Evolutionary conservation across 805 yeast genomes (phyloP).

Genomic region (Spathaspora arborariae): DNA sequence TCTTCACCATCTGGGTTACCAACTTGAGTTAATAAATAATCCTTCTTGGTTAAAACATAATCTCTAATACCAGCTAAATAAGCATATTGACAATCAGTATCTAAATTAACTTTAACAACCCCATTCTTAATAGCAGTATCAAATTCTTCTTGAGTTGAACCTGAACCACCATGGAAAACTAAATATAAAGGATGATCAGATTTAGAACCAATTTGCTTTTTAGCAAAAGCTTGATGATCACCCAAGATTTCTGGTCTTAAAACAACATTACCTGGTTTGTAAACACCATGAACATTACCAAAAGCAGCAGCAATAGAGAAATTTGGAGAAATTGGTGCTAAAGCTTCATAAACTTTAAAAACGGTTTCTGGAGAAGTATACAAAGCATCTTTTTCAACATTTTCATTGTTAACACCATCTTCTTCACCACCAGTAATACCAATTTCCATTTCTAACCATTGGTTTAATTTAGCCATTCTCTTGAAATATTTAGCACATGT

Average conservation of each 20-base stretch:
- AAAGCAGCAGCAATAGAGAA: slow-evolving; percentile 99
- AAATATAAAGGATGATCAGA: slow-evolving; percentile 78
- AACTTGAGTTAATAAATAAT: slow-evolving; percentile 80
- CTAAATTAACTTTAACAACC: slow-evolving; percentile 98
- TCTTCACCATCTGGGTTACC: slow-evolving; percentile 99
- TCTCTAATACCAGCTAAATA: slow-evolving; percentile 97
- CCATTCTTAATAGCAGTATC: slow-evolving; percentile 88
- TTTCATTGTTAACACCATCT: slow-evolving; percentile 99
- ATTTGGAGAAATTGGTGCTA: slow-evolving; percentile 89
- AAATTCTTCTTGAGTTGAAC: slow-evolving; percentile 89
- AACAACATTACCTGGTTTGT: slow-evolving; percentile 98
- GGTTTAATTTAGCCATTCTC: slow-evolving; percentile 90
- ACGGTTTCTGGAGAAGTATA: slow-evolving; percentile 97
- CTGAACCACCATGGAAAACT: slow-evolving; percentile 99
- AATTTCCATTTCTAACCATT: slow-evolving; percentile 99
- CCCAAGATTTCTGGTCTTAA: slow-evolving; percentile 91
- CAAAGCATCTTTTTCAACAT: slow-evolving; percentile 78
- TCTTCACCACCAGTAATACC: slow-evolving; percentile 99
- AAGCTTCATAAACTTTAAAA: slow-evolving; percentile 84
- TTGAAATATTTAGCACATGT: slow-evolving; percentile 92
- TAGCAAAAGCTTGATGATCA: slow-evolving; percentile 90
- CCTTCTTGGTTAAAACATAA: slow-evolving; percentile 94
- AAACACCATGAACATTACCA: slow-evolving; percentile 99
- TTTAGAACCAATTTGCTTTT: slow-evolving; percentile 53
- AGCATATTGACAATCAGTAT: slow-evolving; percentile 98